Base-by-base conservation (phyloP, 2,329 filamentous ascomycete species). In the Clonostachys solani region DNA sequence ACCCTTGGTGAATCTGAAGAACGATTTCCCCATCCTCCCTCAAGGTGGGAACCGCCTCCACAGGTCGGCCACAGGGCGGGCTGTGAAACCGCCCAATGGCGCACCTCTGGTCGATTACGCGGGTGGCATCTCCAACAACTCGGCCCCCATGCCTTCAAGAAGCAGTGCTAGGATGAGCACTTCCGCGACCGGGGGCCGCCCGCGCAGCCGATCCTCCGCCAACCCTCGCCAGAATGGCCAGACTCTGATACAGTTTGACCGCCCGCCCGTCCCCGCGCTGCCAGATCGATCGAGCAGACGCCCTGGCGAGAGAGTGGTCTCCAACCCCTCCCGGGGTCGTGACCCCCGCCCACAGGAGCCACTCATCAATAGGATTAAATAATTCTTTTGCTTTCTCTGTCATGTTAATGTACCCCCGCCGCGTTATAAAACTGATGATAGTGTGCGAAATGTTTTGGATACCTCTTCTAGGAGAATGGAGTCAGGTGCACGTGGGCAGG, bases 1-100 rank as follows among this genome's bases (percentile, higher is more conserved):
- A 51, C 86, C 87, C 2, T 72, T 91, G 6, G 66, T 91, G 33
- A 86, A 0, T 81, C 23, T 29, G 23, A 29, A 29, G 23, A 9
- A 29, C 23, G 23, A 29, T 9, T 29, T 29, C 23, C 83, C 0
- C 71, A 74, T 43, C 83, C 87, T 51, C 84, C 84, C 16, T 74
- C 84, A 61, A 75, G 76, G 57, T 64, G 70, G 46, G 66, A 65
- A 38, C 74, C 23, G 23, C 23, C 75, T 50, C 72, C 70, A 42
- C 76, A 78, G 43, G 71, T 75, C 75, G 49, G 81, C 80, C 5
- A 34, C 36, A 15, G 47, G 47, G 19, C 67, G 66, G 41, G 72
- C 71, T 17, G 63, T 75, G n/a, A 67, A 63, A 12, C 64, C 65
- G 5, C 44, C 52, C 5, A 54, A 59, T 3, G 70, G 69, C 16